Evolutionary conservation across 306 rosid genomes (phyloP).

Genomic region (Urtica urens): DNA sequence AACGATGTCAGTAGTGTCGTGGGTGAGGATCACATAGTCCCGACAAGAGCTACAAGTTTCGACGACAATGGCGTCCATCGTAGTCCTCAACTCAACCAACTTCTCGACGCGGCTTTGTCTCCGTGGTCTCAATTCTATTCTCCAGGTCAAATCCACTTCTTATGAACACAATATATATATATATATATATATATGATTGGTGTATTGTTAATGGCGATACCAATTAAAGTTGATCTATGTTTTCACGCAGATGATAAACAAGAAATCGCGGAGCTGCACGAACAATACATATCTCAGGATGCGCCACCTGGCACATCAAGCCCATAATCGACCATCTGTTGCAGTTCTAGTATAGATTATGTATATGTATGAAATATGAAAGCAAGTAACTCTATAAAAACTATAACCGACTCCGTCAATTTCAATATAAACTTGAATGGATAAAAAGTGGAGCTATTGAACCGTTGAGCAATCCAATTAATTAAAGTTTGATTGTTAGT

Average conservation of each 20-base stretch:
- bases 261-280: slow-evolving; percentile 18
- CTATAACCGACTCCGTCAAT: no score
- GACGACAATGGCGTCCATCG: neutral
- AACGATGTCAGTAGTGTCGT: slow-evolving; percentile 3
- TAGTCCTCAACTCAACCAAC: slow-evolving; percentile 24
- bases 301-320: slow-evolving; percentile 6
- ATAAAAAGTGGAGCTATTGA: no score
- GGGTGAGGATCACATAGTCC: slow-evolving; percentile 16
- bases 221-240: slow-evolving; percentile 11
- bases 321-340: slow-evolving; percentile 4
- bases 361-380: no score
- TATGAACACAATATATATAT: no score
- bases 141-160: no score
- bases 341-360: no score
- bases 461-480: no score
- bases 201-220: no score
- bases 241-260: slow-evolving; percentile 12
- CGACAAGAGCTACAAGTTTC: neutral
- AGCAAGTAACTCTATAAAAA: no score
- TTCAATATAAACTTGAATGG: no score
- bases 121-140: slow-evolving; percentile 30
- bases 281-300: slow-evolving; percentile 25
- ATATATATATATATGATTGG: neutral
- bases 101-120: slow-evolving; percentile 13
- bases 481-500: no score